These are phyloP conservation scores for Saraca asoca DNA, from an alignment of 331 rosid species.

Conservation along the genomic window DNA sequence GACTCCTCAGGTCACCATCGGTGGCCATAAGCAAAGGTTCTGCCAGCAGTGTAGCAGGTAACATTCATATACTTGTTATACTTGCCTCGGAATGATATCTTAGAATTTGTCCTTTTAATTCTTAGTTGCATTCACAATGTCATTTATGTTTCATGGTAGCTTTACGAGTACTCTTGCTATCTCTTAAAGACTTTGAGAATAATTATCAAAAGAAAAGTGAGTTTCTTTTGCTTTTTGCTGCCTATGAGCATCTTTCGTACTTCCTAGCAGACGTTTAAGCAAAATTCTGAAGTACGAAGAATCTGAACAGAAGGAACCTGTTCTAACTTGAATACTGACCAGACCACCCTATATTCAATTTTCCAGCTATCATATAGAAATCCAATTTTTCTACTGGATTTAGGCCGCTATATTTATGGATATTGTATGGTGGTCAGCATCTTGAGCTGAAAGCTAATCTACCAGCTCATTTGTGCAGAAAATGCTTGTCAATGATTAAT, in stretches of 20 bases:
- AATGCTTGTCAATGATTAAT: not conserved
- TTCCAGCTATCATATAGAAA: not conserved
- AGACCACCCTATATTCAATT: not conserved
- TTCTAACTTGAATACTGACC: not conserved
- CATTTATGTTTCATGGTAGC: conserved; percentile 28
- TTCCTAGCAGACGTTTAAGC: conserved; percentile 18
- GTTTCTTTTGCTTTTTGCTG: conserved; percentile 23
- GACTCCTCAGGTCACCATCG: conserved; percentile 78
- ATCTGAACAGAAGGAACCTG: conserved; percentile 1
- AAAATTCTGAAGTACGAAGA: conserved; percentile 12
- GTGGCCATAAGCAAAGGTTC: conserved; percentile 82
- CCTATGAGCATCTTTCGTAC: conserved; percentile 16
- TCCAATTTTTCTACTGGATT: not conserved
- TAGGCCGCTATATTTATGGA: conserved; percentile 3
- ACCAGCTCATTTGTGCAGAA: not conserved
- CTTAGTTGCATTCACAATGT: conserved; percentile 5
- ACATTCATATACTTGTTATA: no score
- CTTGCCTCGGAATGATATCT: not conserved
- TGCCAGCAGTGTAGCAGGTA: conserved; percentile 99
- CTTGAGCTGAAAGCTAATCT: not conserved
- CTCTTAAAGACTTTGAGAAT: not conserved
- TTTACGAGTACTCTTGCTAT: conserved; percentile 24
- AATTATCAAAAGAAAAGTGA: not conserved
- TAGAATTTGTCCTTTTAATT: not conserved
- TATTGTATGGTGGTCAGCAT: not conserved